A percentile compares a stretch with the other conserved stretches of the same genome.
These are phyloP conservation scores for Brassica balearica DNA, from an alignment of 441 rosid genomes.

Conservation along the genomic window DNA sequence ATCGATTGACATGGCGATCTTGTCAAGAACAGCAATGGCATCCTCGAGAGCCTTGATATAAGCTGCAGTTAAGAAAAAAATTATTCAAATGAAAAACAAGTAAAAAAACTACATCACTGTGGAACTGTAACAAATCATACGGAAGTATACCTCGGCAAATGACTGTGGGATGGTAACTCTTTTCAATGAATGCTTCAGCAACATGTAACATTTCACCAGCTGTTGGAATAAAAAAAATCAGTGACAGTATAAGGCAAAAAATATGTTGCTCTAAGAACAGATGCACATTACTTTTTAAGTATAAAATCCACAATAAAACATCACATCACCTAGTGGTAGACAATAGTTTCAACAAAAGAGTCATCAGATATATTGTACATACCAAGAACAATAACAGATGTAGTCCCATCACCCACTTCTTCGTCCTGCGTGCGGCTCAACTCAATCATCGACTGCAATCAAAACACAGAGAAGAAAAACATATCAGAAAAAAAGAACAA, in stretches of 20 bases:
- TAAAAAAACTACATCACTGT: neutral
- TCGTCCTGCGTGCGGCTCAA: constrained; percentile 96
- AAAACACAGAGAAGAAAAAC: constrained; percentile 14
- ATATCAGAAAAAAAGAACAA: constrained; percentile 7
- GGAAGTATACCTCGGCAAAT: constrained; percentile 75
- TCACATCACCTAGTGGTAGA: constrained; percentile 6
- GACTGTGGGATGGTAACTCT: constrained; percentile 90
- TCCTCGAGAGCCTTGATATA: constrained; percentile 92
- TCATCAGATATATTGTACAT: constrained; percentile 20
- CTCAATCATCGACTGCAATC: constrained; percentile 88
- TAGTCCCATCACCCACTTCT: constrained; percentile 99
- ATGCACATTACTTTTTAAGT: neutral
- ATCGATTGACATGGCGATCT: constrained; percentile 86
- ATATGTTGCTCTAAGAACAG: neutral
- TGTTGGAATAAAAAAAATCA: neutral
- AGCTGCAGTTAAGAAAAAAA: constrained; percentile 57
- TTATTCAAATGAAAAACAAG: constrained; percentile 19
- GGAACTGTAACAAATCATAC: neutral
- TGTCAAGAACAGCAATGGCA: constrained; percentile 87
- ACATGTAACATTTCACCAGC: constrained; percentile 98
- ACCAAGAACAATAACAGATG: constrained; percentile 97
- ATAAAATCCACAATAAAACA: neutral
- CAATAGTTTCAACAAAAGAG: neutral
- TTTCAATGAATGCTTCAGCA: constrained; percentile 88
- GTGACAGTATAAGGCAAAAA: neutral